Evolutionary conservation across 345 rosid species (phyloP), one percentile per base, ranked within the genome.

Genomic region (Populus simonii): DNA sequence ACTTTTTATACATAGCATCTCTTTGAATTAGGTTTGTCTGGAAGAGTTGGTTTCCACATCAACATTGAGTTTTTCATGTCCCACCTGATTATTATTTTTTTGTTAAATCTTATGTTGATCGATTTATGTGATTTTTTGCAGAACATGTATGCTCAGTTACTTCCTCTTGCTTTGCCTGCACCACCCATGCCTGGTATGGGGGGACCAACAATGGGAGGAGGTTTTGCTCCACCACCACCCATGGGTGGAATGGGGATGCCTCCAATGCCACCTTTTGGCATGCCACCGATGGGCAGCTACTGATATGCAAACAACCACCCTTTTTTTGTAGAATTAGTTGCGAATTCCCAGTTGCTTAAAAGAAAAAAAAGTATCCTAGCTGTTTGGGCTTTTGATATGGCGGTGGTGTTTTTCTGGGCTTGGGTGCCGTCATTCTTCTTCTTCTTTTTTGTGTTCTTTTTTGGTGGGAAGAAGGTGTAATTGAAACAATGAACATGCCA

Each of bases 161-260:
- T 78, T 49, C 81, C 84, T 70, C 84, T 78, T 70, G 76, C 81
- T 49, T 78, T 82, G 73, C 81, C 81, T 25, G 79, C 81, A 7
- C 84, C 79, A 10, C 79, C 81, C 31, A 74, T 82, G 79, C 84
- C 76, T 22, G 79, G 84, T 27, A 77, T 81, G 83, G 79, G 76
- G 10, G 84, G 80, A 31, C 73, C 79, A 22, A 16, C 67, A 45
- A 81, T 81, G 84, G 80, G 80, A 1, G 84, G 84, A 25, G 80
- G 80, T 67, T 81, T 29, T 62, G 78, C 23, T 8, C 80, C 80
- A 10, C 84, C 79, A 49, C 83, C 73, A 29, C 68, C 82, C 18
- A 73, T 81, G 84, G 80, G 75, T 7, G 84, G 78, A 69, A 77
- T 77, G 80, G 80, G 80, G 22, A 77, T 81, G 84, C 84, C 84